A percentile compares a stretch with the other conserved stretches of the same genome.
Conservation (phyloP, 768 basidiomycete species). For the Amanita rubescens region DNA sequence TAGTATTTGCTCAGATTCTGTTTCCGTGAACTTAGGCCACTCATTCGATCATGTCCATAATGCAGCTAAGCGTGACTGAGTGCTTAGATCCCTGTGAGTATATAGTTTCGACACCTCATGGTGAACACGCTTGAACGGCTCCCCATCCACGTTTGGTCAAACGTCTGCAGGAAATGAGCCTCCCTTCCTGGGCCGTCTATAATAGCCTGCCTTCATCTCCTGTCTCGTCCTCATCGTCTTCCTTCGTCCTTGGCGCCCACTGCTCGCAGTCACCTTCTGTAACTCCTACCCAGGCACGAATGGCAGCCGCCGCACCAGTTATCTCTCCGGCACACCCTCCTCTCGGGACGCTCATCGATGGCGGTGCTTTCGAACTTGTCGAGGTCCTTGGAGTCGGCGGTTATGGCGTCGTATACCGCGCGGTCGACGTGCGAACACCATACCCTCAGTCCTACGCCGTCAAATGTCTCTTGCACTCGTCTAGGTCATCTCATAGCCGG, state of each 20-base stretch:
- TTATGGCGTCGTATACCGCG: slow-evolving; percentile 93
- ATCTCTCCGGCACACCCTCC: slow-evolving; percentile 30
- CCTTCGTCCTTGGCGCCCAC: not conserved
- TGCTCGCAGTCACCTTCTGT: not conserved
- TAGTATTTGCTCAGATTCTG: not conserved
- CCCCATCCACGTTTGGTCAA: slow-evolving; percentile 6
- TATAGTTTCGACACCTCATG: slow-evolving; percentile 9
- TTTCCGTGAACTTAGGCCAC: too few species aligned
- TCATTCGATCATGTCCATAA: not conserved
- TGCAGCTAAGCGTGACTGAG: not conserved
- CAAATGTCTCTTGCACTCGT: slow-evolving; percentile 73
- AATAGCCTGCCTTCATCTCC: slow-evolving; percentile 6
- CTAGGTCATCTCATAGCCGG: slow-evolving; percentile 37
- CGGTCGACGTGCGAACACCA: slow-evolving; percentile 51
- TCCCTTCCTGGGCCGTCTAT: slow-evolving; percentile 1
- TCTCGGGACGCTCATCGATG: slow-evolving; percentile 79
- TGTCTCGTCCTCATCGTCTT: not conserved
- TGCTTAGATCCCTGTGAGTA: not conserved
- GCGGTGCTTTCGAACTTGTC: slow-evolving; percentile 72
- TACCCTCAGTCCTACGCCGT: slow-evolving; percentile 68
- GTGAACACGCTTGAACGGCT: slow-evolving; percentile 5
- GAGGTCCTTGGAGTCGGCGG: slow-evolving; percentile 89
- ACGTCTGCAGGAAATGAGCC: slow-evolving; percentile 1
- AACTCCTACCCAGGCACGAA: not conserved
- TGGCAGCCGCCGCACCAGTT: not conserved